Percentiles rank a stretch among this genome's conserved stretches.
Conservation (phyloP, 1,284 basidiomycete genomes). For the Heterobasidion occidentale region DNA sequence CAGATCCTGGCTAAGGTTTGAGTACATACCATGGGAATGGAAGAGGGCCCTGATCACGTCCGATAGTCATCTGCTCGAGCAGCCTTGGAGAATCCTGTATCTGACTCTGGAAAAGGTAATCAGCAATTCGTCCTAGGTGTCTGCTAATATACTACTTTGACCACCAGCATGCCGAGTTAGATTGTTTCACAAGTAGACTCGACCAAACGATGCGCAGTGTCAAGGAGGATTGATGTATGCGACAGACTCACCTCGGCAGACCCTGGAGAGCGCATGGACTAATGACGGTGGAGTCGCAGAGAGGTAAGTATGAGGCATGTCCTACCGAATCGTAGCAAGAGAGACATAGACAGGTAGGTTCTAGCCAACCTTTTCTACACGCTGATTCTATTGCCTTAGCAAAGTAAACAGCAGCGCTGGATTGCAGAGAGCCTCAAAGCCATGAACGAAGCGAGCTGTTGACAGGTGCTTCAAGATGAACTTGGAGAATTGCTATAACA, state of each 20-base stretch:
- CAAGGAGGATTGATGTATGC: too few relatives aligned
- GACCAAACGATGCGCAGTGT: too few relatives aligned
- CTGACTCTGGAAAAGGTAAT: neutral
- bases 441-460: neutral
- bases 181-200: too few relatives aligned
- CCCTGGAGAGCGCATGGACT: neutral
- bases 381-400: too few relatives aligned
- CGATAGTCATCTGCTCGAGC: conserved; percentile 1
- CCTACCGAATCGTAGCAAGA: too few relatives aligned
- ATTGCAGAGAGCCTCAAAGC: too few relatives aligned
- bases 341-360: too few relatives aligned
- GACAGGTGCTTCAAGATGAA: neutral
- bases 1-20: conserved; percentile 9
- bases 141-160: too few relatives aligned
- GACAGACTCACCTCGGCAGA: neutral
- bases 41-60: conserved; percentile 21
- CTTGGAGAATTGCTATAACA: conserved; percentile 2
- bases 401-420: too few relatives aligned
- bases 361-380: too few relatives aligned
- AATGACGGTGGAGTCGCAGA: neutral
- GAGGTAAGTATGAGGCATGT: neutral
- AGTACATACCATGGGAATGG: conserved; percentile 33
- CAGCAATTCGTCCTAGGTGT: too few relatives aligned
- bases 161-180: too few relatives aligned
- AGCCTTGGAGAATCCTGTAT: neutral